Evolutionary conservation across 495 filamentous ascomycete species (phyloP).

Genomic region (Aspergillus heteromorphus): DNA sequence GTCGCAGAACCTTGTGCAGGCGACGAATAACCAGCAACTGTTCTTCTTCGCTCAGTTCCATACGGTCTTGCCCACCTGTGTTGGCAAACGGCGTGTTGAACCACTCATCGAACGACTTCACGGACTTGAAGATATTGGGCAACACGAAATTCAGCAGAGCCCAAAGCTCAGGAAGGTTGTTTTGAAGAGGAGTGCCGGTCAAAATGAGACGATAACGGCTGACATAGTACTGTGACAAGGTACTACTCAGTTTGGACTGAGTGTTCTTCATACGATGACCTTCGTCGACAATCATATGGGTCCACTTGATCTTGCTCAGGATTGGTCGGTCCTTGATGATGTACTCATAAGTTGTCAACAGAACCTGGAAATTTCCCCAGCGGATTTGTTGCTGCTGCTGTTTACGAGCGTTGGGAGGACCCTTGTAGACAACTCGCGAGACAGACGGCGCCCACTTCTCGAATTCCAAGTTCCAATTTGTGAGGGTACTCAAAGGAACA

Average conservation of each 20-base stretch:
- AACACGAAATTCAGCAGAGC: conserved; percentile 96
- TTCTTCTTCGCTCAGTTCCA: conserved; percentile 99
- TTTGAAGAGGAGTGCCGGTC: conserved; percentile 94
- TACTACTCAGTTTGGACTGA: conserved; percentile 93
- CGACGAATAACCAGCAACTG: conserved; percentile 96
- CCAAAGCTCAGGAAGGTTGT: conserved; percentile 95
- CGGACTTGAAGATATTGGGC: conserved; percentile 98
- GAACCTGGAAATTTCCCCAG: conserved; percentile 90
- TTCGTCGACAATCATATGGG: conserved; percentile 99
- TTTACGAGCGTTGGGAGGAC: conserved; percentile 83
- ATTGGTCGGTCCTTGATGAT: conserved; percentile 97
- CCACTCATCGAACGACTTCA: conserved; percentile 99
- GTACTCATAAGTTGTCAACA: conserved; percentile 97
- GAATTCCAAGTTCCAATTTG: conserved; percentile 98
- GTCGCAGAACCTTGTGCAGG: conserved; percentile 93
- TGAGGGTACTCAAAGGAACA: conserved; percentile 90
- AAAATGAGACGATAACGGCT: conserved; percentile 94
- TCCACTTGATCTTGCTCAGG: conserved; percentile 95
- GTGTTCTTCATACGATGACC: conserved; percentile 99
- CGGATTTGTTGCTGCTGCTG: conserved; percentile 89
- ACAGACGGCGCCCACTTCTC: conserved; percentile 97
- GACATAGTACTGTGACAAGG: conserved; percentile 88
- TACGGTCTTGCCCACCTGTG: conserved; percentile 94
- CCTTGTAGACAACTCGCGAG: conserved; percentile 88
- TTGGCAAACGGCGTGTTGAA: conserved; percentile 99